Evolutionary conservation across 495 filamentous ascomycete genomes (phyloP), one percentile per base, ranked within the genome.

Genomic region (Barbatosphaeria neglecta): DNA sequence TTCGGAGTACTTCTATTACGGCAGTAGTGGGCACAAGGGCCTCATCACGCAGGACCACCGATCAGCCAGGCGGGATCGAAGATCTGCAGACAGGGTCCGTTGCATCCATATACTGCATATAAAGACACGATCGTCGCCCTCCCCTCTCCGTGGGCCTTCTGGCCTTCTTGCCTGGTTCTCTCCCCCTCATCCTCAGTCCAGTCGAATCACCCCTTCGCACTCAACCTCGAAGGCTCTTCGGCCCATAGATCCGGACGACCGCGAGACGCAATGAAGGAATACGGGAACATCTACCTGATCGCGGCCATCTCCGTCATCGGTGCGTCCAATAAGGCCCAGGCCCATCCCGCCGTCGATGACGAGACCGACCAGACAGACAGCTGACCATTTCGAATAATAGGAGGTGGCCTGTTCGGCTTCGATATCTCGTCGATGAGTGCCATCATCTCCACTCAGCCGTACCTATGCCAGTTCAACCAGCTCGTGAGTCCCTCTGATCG

Each of bases 341-440:
- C 7, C 37, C 19, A 37, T 33, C 38, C n/a, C n/a, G n/a, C n/a
- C n/a, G n/a, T n/a, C n/a, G n/a, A n/a, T n/a, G n/a, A n/a, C n/a
- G n/a, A n/a, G n/a, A n/a, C n/a, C n/a, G n/a, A n/a, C n/a, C n/a
- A n/a, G 40, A 27, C 37, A 22, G 19, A 5, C 35, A 19, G 51
- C 48, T 52, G 45, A 63, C 42, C 55, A 25, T 75, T 46, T 28
- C 3, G n/a, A n/a, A n/a, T n/a, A 18, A 27, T 25, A 11, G 43
- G 47, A 75, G 87, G 87, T 49, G 87, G 86, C 60, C 74, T 90
- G 16, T 90, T 93, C 51, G 85, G 85, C 46, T 88, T 89, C 54
- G 86, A 87, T 68, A 86, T 88, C 60, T 75, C 75, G 47, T 86
- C 83, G n/a, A 83, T 88, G 84, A 83, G 76, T 16, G 85, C 84